Base-by-base conservation (phyloP, 306 rosid genomes). In the Lathyrus tuberosus region DNA sequence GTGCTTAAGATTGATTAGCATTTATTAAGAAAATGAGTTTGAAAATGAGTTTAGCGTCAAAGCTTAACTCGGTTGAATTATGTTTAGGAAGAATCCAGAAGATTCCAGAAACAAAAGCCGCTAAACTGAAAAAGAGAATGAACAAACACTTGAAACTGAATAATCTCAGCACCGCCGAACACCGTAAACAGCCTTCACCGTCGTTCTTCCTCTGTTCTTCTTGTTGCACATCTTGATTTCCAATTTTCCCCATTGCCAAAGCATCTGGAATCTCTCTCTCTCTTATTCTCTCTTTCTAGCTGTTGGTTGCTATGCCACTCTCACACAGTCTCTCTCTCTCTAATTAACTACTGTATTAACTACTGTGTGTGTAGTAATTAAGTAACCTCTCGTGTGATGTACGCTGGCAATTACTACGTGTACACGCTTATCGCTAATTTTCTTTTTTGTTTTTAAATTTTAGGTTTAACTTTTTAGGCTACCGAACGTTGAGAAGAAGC, bases 401-500 rank as follows among this genome's bases (percentile, higher is more conserved):
- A 51, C 65, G 38, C 75, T 57, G 51, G 20, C 17, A 69, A 53
- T 24, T 22, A 49, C 10, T 17, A 30, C n/a, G n/a, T n/a, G n/a
- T n/a, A n/a, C 56, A 57, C 15, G 12, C 48, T 18, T 18, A 6
- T 3, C 7, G n/a, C 33, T 53, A 10, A 53, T 53, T 10, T 4
- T 18, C 3, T 14, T 30, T 31, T 58, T 42, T 0, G 2, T 18
- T 18, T 35, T 20, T 18, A 31, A 53, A 33, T 42, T 38, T 65
- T 67, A 44, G 40, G 14, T 20, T 18, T 37, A 28, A 26, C 81
- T 78, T 74, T 78, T 67, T 79, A 77, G 94, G 97, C 87, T 80
- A 85, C 88, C 88, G 73, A 87, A 91, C 97, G 85, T 91, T 81
- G 91, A 81, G 83, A 67, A 62, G 81, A 88, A 84, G 96, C 88